phyloP scores from a whole-genome alignment of 768 basidiomycete genomes.

The Suillus plorans region DNA sequence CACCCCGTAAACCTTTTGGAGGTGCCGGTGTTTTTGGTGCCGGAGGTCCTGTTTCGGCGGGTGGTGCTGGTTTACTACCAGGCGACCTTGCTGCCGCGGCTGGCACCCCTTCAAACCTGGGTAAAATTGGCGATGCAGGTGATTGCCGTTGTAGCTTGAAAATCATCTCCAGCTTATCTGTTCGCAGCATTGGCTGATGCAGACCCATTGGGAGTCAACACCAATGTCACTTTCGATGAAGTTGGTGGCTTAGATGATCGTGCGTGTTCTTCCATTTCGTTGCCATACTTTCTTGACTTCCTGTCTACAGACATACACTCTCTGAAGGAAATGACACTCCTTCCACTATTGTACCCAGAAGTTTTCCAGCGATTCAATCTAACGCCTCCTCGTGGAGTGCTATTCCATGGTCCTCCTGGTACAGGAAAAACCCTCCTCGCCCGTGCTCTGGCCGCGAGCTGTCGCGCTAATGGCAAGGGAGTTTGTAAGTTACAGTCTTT shows the following conservation, averaged over 20 bases:
- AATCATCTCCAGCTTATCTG: conserved; percentile 10
- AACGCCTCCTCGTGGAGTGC: conserved; percentile 92
- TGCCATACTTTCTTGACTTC: neutral
- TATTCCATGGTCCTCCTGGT: conserved; percentile 99
- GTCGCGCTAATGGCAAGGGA: conserved; percentile 79
- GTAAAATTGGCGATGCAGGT: conserved; percentile 81
- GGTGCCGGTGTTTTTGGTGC: conserved; percentile 48
- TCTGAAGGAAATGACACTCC: conserved; percentile 96
- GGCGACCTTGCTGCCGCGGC: conserved; percentile 62
- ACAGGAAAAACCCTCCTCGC: conserved; percentile 96
- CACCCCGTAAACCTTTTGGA: conserved; percentile 67
- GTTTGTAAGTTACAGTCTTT: conserved; percentile 65
- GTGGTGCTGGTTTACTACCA: conserved; percentile 56
- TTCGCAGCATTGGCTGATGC: conserved; percentile 82
- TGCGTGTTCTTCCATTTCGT: conserved; percentile 34
- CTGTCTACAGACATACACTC: conserved; percentile 79
- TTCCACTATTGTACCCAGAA: conserved; percentile 94
- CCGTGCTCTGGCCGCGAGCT: conserved; percentile 90
- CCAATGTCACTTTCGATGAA: conserved; percentile 93
- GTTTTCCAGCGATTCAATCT: conserved; percentile 93
- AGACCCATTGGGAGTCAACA: conserved; percentile 92
- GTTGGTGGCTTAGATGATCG: conserved; percentile 96
- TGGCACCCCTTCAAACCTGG: conserved; percentile 83
- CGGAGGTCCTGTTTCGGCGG: conserved; percentile 41
- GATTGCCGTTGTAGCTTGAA: conserved; percentile 18